These are phyloP conservation scores for Saccharomycopsis hybrid DNA, from an alignment of 1,139 yeast genomes.

Conservation along the genomic window DNA sequence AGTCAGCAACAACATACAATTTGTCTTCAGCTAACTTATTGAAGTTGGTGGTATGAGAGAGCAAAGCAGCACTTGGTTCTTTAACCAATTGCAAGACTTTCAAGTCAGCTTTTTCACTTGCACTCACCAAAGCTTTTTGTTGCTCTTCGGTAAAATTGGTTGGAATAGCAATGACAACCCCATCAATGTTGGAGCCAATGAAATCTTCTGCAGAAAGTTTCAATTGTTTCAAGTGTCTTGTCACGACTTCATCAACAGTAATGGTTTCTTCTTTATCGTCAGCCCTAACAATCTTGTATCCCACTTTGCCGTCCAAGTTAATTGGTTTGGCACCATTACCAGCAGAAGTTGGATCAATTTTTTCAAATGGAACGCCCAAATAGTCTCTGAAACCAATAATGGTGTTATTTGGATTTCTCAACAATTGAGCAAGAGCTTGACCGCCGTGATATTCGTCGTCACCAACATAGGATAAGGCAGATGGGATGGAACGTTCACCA, in stretches of 20 bases:
- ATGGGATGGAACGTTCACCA: constrained; percentile 96
- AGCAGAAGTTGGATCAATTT: constrained; percentile 58
- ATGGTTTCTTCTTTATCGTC: constrained; percentile 37
- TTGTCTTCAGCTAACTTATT: constrained; percentile 55
- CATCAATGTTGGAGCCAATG: constrained; percentile 74
- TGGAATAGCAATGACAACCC: constrained; percentile 87
- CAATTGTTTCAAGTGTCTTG: constrained; percentile 78
- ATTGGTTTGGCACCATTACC: constrained; percentile 70
- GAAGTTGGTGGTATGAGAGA: constrained; percentile 54
- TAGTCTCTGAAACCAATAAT: constrained; percentile 90
- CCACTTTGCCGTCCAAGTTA: constrained; percentile 63
- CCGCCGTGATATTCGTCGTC: constrained; percentile 96
- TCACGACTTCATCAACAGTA: constrained; percentile 69
- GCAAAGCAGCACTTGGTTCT: constrained; percentile 89
- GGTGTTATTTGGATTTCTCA: constrained; percentile 86
- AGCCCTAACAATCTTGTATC: constrained; percentile 47
- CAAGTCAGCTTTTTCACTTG: constrained; percentile 68
- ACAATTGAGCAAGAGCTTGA: constrained; percentile 87
- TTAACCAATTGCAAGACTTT: constrained; percentile 80
- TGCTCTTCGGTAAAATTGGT: constrained; percentile 77
- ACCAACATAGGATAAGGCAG: constrained; percentile 86
- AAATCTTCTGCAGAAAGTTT: constrained; percentile 89
- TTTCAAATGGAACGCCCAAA: constrained; percentile 66
- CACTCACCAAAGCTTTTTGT: constrained; percentile 53
- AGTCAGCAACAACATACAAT: constrained; percentile 87